phyloP scores from a whole-genome alignment of 257 asterid genomes.

The Mentha longifolia region DNA sequence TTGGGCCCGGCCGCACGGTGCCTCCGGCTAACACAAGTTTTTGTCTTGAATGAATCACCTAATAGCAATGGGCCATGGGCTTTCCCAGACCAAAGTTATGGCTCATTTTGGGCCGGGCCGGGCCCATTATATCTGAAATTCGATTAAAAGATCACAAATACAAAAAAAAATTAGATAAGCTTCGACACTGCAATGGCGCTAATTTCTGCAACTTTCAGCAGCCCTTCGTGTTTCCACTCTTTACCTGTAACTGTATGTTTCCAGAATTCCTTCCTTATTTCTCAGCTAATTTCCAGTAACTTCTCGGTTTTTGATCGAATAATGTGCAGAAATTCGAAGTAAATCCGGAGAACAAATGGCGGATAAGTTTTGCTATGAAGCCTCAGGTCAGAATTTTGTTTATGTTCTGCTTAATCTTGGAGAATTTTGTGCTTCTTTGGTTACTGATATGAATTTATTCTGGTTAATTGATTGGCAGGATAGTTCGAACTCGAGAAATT shows the following conservation, averaged over 20 bases:
- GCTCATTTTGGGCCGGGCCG: constrained; percentile 2
- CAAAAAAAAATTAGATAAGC: constrained; percentile 24
- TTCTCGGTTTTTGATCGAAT: not conserved
- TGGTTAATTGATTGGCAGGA: constrained; percentile 46
- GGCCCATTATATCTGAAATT: constrained; percentile 17
- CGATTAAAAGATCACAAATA: not conserved
- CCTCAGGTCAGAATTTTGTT: constrained; percentile 50
- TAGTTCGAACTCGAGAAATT: constrained; percentile 44
- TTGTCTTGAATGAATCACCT: no score
- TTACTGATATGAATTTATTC: not conserved
- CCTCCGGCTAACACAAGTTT: no score
- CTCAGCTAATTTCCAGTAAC: not conserved
- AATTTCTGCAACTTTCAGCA: constrained; percentile 33
- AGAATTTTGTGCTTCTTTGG: not conserved
- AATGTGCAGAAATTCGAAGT: constrained; percentile 58
- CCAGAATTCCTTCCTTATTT: not conserved
- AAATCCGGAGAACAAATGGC: constrained; percentile 45
- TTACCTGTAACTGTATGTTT: constrained; percentile 34
- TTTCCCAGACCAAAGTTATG: not conserved
- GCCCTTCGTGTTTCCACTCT: constrained; percentile 33
- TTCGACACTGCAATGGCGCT: constrained; percentile 51
- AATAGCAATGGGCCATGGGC: no score
- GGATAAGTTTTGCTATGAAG: constrained; percentile 35
- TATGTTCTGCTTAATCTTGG: not conserved
- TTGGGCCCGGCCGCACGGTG: no score